Evolutionary conservation across 208 protist genomes (phyloP).

Genomic region (Acanthamoeba culbertsoni): DNA sequence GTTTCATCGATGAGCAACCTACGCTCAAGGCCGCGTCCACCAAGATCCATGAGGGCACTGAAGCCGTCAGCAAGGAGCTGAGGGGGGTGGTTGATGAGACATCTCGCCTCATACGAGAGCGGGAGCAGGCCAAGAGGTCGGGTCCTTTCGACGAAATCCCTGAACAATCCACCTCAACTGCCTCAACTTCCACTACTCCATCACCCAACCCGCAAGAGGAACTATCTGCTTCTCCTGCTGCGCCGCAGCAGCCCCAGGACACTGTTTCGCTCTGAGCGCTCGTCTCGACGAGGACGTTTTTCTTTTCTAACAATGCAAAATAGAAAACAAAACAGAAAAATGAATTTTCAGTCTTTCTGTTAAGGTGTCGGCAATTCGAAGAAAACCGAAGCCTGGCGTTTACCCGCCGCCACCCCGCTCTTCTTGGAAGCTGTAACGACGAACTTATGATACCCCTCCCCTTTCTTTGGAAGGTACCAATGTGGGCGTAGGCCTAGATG

Average conservation of each 20-base stretch:
- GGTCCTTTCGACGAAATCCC: slow-evolving; percentile 14
- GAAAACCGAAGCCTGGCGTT: neutral
- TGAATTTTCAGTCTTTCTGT: neutral
- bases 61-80: slow-evolving; percentile 3
- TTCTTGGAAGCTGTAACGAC: neutral
- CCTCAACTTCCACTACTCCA: neutral
- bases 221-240: neutral
- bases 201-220: neutral
- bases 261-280: slow-evolving; percentile 30
- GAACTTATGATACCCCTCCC: slow-evolving; percentile 22
- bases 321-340: neutral
- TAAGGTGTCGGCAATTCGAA: neutral
- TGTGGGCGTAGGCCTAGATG: neutral
- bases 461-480: slow-evolving; percentile 55
- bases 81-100: slow-evolving; percentile 40
- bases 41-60: slow-evolving; percentile 9
- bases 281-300: too few relatives aligned
- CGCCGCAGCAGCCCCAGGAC: neutral
- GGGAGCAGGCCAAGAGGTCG: slow-evolving; percentile 10
- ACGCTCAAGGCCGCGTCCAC: slow-evolving; percentile 16
- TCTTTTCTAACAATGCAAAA: neutral
- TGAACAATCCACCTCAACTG: neutral
- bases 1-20: slow-evolving; percentile 36
- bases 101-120: slow-evolving; percentile 19
- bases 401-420: neutral